Percentiles rank a stretch among this genome's conserved stretches.
Conservation (phyloP, 208 protist genomes). For the Leishmania martiniquensis region DNA sequence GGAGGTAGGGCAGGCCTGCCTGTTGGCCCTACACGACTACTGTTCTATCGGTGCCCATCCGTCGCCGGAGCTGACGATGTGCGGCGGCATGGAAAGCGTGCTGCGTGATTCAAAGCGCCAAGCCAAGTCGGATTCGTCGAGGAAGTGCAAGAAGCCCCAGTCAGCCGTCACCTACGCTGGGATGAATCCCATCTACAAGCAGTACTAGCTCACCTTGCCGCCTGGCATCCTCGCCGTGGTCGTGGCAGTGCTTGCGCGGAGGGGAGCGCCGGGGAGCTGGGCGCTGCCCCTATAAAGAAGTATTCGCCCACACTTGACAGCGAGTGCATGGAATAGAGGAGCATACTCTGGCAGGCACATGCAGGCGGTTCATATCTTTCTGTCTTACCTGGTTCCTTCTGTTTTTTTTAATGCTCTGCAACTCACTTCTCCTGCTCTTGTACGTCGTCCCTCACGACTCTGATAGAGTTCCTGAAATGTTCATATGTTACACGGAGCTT, state of each 20-base stretch:
- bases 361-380: neutral
- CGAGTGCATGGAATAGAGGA: neutral
- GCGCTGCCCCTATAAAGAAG: neutral
- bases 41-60: slow-evolving; percentile 42
- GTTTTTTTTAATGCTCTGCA: neutral
- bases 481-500: neutral
- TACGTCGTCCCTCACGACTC: neutral
- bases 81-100: slow-evolving; percentile 67
- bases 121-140: slow-evolving; percentile 23
- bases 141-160: slow-evolving; percentile 25
- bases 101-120: slow-evolving; percentile 70
- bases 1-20: slow-evolving; percentile 62
- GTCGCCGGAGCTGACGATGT: slow-evolving; percentile 46
- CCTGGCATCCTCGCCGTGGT: neutral
- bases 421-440: neutral
- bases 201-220: slow-evolving; percentile 31
- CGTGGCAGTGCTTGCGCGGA: neutral
- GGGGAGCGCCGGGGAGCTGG: neutral
- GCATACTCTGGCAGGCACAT: neutral
- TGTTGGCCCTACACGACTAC: slow-evolving; percentile 83
- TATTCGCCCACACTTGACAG: neutral
- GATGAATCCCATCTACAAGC: slow-evolving; percentile 47
- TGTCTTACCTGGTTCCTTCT: neutral
- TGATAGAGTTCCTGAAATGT: neutral
- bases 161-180: slow-evolving; percentile 18